Evolutionary conservation across 805 yeast species (phyloP), one percentile per base, ranked within the genome.

Genomic region (Candida rishiriensis): DNA sequence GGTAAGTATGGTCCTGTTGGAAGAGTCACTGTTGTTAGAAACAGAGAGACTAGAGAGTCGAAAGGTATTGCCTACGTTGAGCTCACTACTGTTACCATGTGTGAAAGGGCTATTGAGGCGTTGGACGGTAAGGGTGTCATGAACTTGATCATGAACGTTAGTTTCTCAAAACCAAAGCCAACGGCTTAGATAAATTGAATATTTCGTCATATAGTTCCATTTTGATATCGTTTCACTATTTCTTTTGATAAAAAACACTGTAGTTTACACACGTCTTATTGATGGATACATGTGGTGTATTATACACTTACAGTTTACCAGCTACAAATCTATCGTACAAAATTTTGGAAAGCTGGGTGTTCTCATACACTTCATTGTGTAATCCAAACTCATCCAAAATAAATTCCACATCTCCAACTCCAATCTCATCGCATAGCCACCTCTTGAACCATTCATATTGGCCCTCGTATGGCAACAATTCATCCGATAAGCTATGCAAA

Each of bases 31-130:
- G 75, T 93, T 47, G 89, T 89, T 48, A 85, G 87, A 72, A 87
- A 89, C 71, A 85, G 88, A 71, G 96, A 86, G 58, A 93, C 98
- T 26, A 93, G 96, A 53, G 84, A 83, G 67, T 86, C 96, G 37
- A 85, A 88, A 71, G 99, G 99, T 61, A 81, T 91, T 67, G 98
- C 98, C 6, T 93, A 88, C 67, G 95, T 90, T 53, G 83, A 91
- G 48, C 86, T 86, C 65, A 78, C 75, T 47, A 75, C 81, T 44
- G 80, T 80, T 60, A 65, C 67, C 46, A 71, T 70, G 54, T 99
- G 98, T 36, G 83, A 85, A 68, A 66, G 64, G 53, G 98, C 97
- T 41, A 72, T 85, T 68, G 81, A 85, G 50, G 63, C 64, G 50
- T 76, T 89, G 68, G 76, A 93, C 65, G 97, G 97, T 60, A 85